A percentile compares a stretch with the other conserved stretches of the same genome.
phyloP scores from a whole-genome alignment of 805 yeast species.

The Yarrowia divulgata region DNA sequence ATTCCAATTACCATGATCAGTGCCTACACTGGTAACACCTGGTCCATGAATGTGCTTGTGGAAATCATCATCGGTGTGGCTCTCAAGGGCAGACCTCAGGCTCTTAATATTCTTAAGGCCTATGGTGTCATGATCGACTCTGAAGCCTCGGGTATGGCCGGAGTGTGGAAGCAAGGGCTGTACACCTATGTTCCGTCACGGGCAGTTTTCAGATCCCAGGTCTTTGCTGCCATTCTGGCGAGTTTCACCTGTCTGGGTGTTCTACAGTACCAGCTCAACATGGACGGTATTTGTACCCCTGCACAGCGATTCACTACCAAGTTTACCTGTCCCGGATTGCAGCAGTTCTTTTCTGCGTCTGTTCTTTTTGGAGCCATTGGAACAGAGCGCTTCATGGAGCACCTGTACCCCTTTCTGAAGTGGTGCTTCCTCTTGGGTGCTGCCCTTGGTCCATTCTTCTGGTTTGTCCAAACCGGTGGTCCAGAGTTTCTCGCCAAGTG shows the following conservation, averaged over 20 bases:
- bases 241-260: conserved; percentile 48
- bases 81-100: conserved; percentile 66
- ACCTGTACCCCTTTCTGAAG: conserved; percentile 43
- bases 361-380: conserved; percentile 57
- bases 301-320: conserved; percentile 45
- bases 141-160: conserved; percentile 65
- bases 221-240: conserved; percentile 54
- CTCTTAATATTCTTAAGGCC: conserved; percentile 60
- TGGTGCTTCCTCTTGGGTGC: conserved; percentile 44
- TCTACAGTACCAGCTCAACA: conserved; percentile 49
- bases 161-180: conserved; percentile 66
- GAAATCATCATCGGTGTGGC: conserved; percentile 71
- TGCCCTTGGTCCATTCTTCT: conserved; percentile 44
- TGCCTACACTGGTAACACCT: conserved; percentile 63
- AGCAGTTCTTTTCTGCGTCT: conserved; percentile 60
- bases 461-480: conserved; percentile 12
- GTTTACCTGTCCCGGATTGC: conserved; percentile 51
- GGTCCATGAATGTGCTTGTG: conserved; percentile 66
- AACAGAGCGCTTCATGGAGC: conserved; percentile 56
- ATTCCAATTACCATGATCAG: conserved; percentile 67
- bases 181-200: conserved; percentile 67
- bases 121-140: conserved; percentile 56
- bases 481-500: conserved; percentile 42
- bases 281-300: conserved; percentile 46
- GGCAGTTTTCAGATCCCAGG: conserved; percentile 59